A percentile compares a stretch with the other conserved stretches of the same genome.
phyloP scores from a whole-genome alignment of 1,284 basidiomycete species.

The Tilletia indica region DNA sequence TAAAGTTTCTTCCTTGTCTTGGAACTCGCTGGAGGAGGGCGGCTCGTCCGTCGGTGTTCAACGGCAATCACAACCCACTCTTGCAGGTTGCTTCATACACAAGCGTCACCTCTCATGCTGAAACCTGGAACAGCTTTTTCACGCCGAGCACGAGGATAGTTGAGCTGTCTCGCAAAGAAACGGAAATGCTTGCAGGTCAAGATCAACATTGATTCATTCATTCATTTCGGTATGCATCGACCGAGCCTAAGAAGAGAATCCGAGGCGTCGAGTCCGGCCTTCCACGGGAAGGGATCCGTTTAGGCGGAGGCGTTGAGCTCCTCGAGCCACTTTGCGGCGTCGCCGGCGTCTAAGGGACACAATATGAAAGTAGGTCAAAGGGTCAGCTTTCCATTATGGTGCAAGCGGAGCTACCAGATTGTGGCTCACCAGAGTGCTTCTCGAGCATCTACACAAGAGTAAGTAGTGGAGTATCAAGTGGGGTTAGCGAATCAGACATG shows the following conservation, averaged over 20 bases:
- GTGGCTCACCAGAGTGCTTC: conserved; percentile 41
- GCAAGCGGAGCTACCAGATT: too few relatives aligned
- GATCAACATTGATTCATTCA: neutral
- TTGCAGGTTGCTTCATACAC: neutral
- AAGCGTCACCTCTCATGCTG: too few relatives aligned
- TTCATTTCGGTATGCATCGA: neutral
- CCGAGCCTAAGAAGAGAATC: neutral
- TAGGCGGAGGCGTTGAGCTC: conserved; percentile 31
- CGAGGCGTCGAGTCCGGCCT: too few relatives aligned
- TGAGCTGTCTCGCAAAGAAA: too few relatives aligned
- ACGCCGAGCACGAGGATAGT: too few relatives aligned
- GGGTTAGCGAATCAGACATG: neutral
- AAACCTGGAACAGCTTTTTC: too few relatives aligned
- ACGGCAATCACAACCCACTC: too few relatives aligned
- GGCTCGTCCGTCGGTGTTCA: too few relatives aligned
- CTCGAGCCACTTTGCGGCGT: conserved; percentile 41
- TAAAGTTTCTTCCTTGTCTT: too few relatives aligned
- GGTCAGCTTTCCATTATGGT: neutral
- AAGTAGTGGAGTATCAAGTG: neutral
- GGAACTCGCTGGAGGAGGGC: too few relatives aligned
- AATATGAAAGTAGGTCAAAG: neutral
- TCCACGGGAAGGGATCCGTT: neutral
- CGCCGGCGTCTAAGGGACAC: conserved; percentile 35
- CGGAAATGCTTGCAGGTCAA: neutral
- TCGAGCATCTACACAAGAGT: conserved; percentile 35